A percentile compares a stretch with the other conserved stretches of the same genome.
Evolutionary conservation across 768 basidiomycete genomes (phyloP).

Genomic region (Suillus lakei): DNA sequence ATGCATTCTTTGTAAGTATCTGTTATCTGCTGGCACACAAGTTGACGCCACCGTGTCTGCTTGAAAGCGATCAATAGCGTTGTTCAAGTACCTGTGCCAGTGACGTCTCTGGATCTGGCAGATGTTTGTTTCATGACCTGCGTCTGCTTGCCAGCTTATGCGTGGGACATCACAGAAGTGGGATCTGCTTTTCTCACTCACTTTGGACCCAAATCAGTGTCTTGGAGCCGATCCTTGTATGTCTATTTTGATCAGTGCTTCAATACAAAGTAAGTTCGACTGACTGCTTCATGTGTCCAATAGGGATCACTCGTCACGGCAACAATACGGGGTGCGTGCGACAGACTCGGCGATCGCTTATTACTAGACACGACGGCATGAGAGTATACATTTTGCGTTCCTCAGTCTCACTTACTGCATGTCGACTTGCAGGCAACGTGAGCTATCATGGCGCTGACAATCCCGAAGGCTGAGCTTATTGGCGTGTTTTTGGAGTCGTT

Average conservation of each 20-base stretch:
- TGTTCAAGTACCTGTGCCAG: neutral
- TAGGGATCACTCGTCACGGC: neutral
- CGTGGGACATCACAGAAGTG: neutral
- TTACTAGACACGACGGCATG: neutral
- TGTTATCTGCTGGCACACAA: neutral
- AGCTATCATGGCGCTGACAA: conserved; percentile 12
- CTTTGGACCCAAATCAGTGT: neutral
- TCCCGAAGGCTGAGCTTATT: conserved; percentile 14
- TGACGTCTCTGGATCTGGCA: neutral
- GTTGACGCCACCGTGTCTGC: neutral
- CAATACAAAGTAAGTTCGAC: neutral
- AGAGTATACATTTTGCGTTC: neutral
- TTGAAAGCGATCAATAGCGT: neutral
- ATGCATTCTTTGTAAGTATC: neutral
- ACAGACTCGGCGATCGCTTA: neutral
- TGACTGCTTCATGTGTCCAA: neutral
- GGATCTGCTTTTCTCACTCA: neutral
- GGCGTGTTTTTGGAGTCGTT: conserved; percentile 17
- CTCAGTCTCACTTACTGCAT: neutral
- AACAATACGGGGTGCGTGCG: neutral
- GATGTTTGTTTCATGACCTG: neutral
- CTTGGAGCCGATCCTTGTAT: neutral
- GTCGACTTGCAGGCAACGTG: neutral
- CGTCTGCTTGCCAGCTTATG: neutral
- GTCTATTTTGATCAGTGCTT: neutral